phyloP scores from a whole-genome alignment of 495 filamentous ascomycete species.

The Xylaria flabelliformis region DNA sequence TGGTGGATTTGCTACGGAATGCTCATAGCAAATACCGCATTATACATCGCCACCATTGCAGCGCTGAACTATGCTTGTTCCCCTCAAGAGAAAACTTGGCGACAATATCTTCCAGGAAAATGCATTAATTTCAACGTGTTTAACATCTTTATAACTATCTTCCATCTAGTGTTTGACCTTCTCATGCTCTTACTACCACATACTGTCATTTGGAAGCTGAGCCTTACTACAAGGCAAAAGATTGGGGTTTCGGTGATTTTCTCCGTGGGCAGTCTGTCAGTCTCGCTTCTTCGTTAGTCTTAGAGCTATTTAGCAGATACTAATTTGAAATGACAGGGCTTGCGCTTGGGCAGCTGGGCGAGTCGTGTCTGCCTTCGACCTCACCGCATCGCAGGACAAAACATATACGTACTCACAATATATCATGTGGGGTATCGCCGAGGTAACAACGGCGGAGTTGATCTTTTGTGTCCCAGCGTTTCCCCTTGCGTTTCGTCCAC shows the following conservation, averaged over 20 bases:
- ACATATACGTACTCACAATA: not conserved
- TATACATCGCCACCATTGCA: too few species aligned
- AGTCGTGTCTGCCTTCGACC: not conserved
- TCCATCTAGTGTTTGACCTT: constrained; percentile 6
- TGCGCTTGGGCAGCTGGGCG: constrained; percentile 14
- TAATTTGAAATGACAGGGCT: not conserved
- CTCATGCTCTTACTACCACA: constrained; percentile 11
- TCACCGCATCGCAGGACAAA: not conserved
- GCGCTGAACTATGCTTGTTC: not conserved
- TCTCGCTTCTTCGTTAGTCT: not conserved
- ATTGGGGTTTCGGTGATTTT: constrained; percentile 12
- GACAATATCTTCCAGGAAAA: not conserved
- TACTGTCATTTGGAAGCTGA: not conserved
- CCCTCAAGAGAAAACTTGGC: constrained; percentile 5
- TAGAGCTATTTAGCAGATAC: too few species aligned
- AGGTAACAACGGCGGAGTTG: not conserved
- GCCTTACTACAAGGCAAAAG: not conserved
- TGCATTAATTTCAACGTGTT: constrained; percentile 9
- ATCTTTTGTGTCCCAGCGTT: constrained; percentile 16
- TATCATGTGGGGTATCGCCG: constrained; percentile 12
- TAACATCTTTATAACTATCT: constrained; percentile 9
- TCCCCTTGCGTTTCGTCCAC: not conserved
- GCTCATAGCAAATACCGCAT: too few species aligned
- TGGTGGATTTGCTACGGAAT: too few species aligned
- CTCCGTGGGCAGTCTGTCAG: constrained; percentile 8